Base-by-base conservation (phyloP, 2,329 filamentous ascomycete species). In the Sclerotiophoma versabilis region DNA sequence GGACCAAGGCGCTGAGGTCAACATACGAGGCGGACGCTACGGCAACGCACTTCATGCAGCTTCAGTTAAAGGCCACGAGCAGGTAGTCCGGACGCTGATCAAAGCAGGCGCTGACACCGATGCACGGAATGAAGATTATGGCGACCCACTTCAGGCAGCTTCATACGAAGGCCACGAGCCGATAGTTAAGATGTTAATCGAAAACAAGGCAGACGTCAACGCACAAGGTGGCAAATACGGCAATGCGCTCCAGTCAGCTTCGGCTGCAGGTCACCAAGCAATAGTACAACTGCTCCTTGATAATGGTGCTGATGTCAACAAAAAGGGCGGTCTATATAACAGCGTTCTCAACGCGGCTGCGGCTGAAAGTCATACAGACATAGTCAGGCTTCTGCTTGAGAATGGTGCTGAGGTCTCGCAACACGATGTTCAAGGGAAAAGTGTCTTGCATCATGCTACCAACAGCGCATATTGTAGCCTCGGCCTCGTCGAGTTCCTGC, bases 21-120 rank as follows among this genome's bases (percentile, higher is more conserved):
- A 65, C 37, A 42, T 49, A 11, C 47, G 60, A 36, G 49, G 53
- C 49, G 50, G 56, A 38, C 12, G 34, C 8, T 57, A 56, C 44
- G 42, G 54, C 48, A 58, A 59, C 56, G 60, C 62, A 55, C 59
- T 70, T 3, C 57, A 65, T 15, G 51, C 54, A 39, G 67, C 69
- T 54, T 59, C 58, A 49, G 10, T 10, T 26, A 4, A n/a, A 48
- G 64, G 64, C 29, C 43, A 67, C 41, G 36, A 63, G 17, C 29
- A 59, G 23, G 48, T 68, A 6, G 66, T 70, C 1, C 46, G 58
- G 48, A 15, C 57, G 12, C 47, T 66, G 32, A 41, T 64, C 10
- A 38, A 56, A 2, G 37, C 42, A 14, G 54, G 52, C 36, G 54
- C 62, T 7, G 43, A 58, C 4, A 38, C 64, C 27, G 61, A 66